Base-by-base conservation (phyloP, 768 basidiomycete genomes). In the Panaeolus cyanescens region DNA sequence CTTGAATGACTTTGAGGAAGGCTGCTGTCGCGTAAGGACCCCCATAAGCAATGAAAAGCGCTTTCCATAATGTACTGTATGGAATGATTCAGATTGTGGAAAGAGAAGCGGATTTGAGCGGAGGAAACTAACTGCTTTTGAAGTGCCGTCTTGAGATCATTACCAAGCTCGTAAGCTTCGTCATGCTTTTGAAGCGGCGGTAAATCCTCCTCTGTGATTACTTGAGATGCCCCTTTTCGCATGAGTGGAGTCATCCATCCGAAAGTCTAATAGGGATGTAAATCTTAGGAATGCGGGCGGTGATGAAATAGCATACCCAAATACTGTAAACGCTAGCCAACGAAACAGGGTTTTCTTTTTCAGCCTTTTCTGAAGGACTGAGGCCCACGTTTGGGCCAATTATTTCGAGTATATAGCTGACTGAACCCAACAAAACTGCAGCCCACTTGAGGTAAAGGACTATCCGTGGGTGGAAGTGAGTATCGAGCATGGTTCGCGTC, bases 151-250 rank as follows among this genome's bases (percentile, higher is more conserved):
- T 88, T 79, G 19, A 97, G 81, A 17, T 80, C 79, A 8, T 77
- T 65, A 12, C 90, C 90, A 0, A 97, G 83, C 22, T 84, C 83
- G 25, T 81, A 80, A 0, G 93, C 88, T 65, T 90, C 86, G 67
- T 97, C 93, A 8, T 75, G 68, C 0, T 87, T 77, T 25, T 85
- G 76, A 25, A 97, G 78, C 0, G 87, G 82, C 40, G 94, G 94
- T 22, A 98, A 82, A 68, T 99, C 96, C 30, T 89, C 83, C 71
- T 96, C 94, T 1, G 90, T 90, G 60, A 98, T 88, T 70, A 83
- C 87, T 57, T 84, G 75, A 5, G 75, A 71, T 0, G 83, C 80
- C 31, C 91, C 91, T 68, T 88, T 88, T 65, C 77, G 80, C 86
- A 95, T 83, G 17, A 95, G 82, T 0, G 83, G 83, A 1, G 92